Conservation (phyloP, 306 rosid genomes). For the Prunus padus region DNA sequence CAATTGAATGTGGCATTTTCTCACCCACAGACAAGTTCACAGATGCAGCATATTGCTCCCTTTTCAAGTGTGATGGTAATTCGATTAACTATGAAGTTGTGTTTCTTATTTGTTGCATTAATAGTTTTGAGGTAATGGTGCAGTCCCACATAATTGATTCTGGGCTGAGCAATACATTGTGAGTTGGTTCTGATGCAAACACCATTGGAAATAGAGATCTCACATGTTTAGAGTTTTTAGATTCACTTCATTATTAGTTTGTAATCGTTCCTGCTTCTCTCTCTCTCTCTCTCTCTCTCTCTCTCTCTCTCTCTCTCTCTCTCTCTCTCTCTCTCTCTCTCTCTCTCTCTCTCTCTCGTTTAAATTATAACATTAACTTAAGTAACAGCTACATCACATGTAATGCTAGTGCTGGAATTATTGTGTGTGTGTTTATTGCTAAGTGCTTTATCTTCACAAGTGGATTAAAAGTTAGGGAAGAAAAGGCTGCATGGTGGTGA, state of each 20-base stretch:
- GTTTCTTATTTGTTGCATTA: background rate
- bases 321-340: too few species aligned
- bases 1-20: constrained; percentile 58
- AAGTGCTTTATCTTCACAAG: background rate
- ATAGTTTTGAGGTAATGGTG: background rate
- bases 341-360: background rate
- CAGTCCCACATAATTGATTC: background rate
- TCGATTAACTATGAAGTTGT: constrained; percentile 5
- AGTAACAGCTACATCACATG: background rate
- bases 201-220: background rate
- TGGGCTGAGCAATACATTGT: background rate
- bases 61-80: constrained; percentile 87
- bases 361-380: background rate
- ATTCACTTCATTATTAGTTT: background rate
- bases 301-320: background rate
- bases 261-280: background rate
- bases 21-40: constrained; percentile 73
- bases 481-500: background rate
- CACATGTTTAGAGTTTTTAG: background rate
- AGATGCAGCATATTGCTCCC: constrained; percentile 73
- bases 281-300: background rate
- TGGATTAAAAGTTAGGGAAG: background rate
- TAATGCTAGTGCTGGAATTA: background rate
- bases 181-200: background rate
- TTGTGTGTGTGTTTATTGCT: background rate